Evolutionary conservation across 805 yeast species (phyloP).

Genomic region (Wilhelminamyces savonicus): DNA sequence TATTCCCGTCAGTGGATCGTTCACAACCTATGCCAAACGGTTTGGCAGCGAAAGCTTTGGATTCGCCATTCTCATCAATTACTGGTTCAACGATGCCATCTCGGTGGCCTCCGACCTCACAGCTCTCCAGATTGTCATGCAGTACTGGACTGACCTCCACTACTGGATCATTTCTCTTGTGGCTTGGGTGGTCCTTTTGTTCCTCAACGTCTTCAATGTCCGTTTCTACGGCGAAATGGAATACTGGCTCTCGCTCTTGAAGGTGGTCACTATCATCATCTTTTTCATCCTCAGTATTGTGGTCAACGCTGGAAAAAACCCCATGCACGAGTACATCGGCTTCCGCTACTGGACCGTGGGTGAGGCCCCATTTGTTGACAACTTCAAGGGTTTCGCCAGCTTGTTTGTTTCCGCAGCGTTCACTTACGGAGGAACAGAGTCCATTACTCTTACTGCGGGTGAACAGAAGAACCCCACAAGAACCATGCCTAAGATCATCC

Average conservation of each 20-base stretch:
- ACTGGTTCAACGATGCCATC: slow-evolving; percentile 48
- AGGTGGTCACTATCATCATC: slow-evolving; percentile 48
- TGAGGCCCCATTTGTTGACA: slow-evolving; percentile 49
- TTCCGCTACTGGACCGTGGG: slow-evolving; percentile 39
- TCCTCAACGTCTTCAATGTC: slow-evolving; percentile 34
- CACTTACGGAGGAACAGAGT: slow-evolving; percentile 46
- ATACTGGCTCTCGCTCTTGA: slow-evolving; percentile 31
- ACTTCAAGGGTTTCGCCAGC: slow-evolving; percentile 46
- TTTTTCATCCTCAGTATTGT: slow-evolving; percentile 51
- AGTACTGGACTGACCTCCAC: slow-evolving; percentile 44
- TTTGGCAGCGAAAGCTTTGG: slow-evolving; percentile 48
- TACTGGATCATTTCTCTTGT: slow-evolving; percentile 47
- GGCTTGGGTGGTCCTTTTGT: slow-evolving; percentile 46
- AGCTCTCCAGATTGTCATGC: slow-evolving; percentile 40
- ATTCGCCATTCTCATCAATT: slow-evolving; percentile 44
- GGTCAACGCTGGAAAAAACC: slow-evolving; percentile 54
- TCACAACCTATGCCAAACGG: slow-evolving; percentile 43
- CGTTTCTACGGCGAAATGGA: slow-evolving; percentile 37
- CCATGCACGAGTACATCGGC: slow-evolving; percentile 32
- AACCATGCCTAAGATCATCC: slow-evolving; percentile 24
- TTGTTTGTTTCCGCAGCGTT: slow-evolving; percentile 47
- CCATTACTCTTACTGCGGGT: slow-evolving; percentile 28
- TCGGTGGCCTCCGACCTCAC: slow-evolving; percentile 43
- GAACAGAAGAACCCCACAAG: slow-evolving; percentile 26
- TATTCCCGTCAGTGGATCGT: slow-evolving; percentile 51